A percentile compares a stretch with the other conserved stretches of the same genome.
phyloP scores from a whole-genome alignment of 805 yeast genomes.

The Priceomyces medius region DNA sequence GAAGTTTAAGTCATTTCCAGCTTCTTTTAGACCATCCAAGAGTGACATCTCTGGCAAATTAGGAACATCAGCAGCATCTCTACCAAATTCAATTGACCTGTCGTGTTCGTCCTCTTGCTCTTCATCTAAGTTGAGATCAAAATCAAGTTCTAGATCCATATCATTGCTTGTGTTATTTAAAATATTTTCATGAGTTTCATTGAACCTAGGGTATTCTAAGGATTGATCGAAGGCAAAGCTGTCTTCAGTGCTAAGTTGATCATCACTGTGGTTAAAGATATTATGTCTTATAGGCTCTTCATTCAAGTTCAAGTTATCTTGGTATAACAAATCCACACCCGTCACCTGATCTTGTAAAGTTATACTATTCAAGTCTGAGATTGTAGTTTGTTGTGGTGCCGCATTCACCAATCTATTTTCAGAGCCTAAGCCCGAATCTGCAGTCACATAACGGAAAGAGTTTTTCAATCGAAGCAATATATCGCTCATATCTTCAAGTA shows the following conservation, averaged over 20 bases:
- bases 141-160: conserved; percentile 54
- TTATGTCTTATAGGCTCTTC: conserved; percentile 23
- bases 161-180: conserved; percentile 21
- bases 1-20: conserved; percentile 24
- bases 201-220: conserved; percentile 62
- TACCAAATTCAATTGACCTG: conserved; percentile 53
- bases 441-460: conserved; percentile 51
- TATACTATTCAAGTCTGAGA: conserved; percentile 57
- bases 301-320: conserved; percentile 53
- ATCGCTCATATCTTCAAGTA: conserved; percentile 80
- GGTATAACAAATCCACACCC: conserved; percentile 68
- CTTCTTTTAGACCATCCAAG: conserved; percentile 16
- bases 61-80: conserved; percentile 31
- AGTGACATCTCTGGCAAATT: conserved; percentile 25
- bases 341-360: conserved; percentile 77
- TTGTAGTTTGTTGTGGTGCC: conserved; percentile 58
- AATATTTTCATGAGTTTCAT: conserved; percentile 24
- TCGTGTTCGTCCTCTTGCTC: conserved; percentile 32
- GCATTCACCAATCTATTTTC: conserved; percentile 48
- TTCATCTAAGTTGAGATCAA: conserved; percentile 28
- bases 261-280: conserved; percentile 21
- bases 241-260: conserved; percentile 30
- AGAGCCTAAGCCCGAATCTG: conserved; percentile 20
- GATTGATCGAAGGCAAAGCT: conserved; percentile 50
- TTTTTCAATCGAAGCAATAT: conserved; percentile 69